A percentile compares a stretch with the other conserved stretches of the same genome.
Conservation (phyloP, 345 rosid genomes). For the Eucalyptus victrix region DNA sequence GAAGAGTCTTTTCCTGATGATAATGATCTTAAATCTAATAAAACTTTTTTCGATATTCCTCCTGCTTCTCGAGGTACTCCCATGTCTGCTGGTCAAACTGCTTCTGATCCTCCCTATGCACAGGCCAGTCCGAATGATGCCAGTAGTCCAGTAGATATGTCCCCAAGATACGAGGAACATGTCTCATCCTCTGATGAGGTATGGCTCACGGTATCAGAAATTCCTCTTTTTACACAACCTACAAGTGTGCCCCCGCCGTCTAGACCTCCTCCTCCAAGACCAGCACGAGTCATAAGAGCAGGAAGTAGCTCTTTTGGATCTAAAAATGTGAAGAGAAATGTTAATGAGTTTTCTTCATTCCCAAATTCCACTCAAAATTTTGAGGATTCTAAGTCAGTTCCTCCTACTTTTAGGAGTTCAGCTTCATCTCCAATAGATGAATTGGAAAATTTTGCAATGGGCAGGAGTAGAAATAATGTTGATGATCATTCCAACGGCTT, state of each 20-base stretch:
- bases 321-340: conserved; percentile 34
- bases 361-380: conserved; percentile 35
- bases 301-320: conserved; percentile 23
- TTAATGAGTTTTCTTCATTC: conserved; percentile 27
- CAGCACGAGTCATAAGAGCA: conserved; percentile 38
- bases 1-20: conserved; percentile 25
- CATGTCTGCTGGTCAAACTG: conserved; percentile 23
- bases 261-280: conserved; percentile 98
- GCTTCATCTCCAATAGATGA: conserved; percentile 49
- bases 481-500: conserved; percentile 32
- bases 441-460: conserved; percentile 61
- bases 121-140: conserved; percentile 16
- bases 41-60: conserved; percentile 26
- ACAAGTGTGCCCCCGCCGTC: conserved; percentile 85
- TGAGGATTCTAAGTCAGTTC: conserved; percentile 24
- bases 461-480: conserved; percentile 21
- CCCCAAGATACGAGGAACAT: conserved; percentile 36
- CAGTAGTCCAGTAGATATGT: conserved; percentile 15
- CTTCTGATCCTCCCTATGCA: conserved; percentile 27
- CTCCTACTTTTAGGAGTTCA: conserved; percentile 15
- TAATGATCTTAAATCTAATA: conserved; percentile 31
- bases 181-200: conserved; percentile 54
- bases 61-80: conserved; percentile 13
- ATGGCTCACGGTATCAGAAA: conserved; percentile 93
- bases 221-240: conserved; percentile 82